These are phyloP conservation scores for Plenodomus biglobosus DNA, from an alignment of 2,329 filamentous ascomycete genomes.

Conservation along the genomic window DNA sequence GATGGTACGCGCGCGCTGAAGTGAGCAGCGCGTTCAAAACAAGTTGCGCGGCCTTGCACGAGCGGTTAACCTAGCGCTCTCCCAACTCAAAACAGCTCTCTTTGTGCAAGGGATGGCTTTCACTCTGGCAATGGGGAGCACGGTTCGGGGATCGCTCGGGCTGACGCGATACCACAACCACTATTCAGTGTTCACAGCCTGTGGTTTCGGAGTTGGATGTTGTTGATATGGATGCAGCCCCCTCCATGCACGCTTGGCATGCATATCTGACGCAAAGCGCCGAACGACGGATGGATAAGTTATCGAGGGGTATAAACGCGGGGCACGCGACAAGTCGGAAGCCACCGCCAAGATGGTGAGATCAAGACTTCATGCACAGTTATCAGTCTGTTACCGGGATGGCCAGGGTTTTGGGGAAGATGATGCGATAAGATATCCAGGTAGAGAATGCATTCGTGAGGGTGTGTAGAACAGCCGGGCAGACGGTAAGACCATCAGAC, in stretches of 20 bases:
- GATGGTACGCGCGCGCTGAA: conserved; percentile 27
- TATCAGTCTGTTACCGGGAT: conserved; percentile 19
- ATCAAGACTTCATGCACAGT: conserved; percentile 19
- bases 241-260: conserved; percentile 2
- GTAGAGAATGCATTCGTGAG: conserved; percentile 1
- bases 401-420: conserved; percentile 1
- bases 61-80: conserved; percentile 2
- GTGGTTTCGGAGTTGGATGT: neutral
- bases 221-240: neutral
- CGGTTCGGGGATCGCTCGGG: neutral
- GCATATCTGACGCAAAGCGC: conserved; percentile 5
- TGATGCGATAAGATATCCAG: conserved; percentile 11
- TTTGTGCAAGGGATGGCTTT: neutral
- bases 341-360: conserved; percentile 15
- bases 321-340: conserved; percentile 16
- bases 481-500: conserved; percentile 2
- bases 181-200: neutral
- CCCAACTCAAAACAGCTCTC: neutral
- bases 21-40: no score
- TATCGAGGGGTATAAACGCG: conserved; percentile 17
- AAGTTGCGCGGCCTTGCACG: conserved; percentile 13
- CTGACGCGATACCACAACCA: neutral
- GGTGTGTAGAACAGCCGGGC: conserved; percentile 9
- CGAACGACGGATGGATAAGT: conserved; percentile 4
- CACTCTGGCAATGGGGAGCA: neutral